Conservation (phyloP, 345 rosid genomes). For the Cardiospermum halicacabum region DNA sequence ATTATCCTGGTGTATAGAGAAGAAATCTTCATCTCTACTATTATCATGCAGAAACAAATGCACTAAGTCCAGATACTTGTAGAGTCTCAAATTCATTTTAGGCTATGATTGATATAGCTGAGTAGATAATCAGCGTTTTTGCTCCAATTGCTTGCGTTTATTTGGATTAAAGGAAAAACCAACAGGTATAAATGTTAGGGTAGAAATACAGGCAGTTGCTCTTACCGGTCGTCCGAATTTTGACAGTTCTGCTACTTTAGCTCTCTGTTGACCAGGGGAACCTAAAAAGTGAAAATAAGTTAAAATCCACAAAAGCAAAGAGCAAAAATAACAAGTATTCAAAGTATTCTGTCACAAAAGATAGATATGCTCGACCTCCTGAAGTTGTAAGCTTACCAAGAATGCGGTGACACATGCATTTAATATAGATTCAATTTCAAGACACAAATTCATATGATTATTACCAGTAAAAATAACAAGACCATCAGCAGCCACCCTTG, state of each 20-base stretch:
- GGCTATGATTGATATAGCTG: too few species aligned
- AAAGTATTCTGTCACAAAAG: background rate
- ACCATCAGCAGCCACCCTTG: constrained; percentile 82
- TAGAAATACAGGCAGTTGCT: constrained; percentile 8
- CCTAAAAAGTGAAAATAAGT: constrained; percentile 35
- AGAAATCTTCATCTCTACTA: too few species aligned
- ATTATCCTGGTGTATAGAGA: too few species aligned
- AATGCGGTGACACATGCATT: background rate
- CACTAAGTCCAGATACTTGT: too few species aligned
- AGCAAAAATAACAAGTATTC: background rate
- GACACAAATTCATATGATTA: background rate
- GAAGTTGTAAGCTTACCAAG: background rate
- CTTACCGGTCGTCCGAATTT: constrained; percentile 94
- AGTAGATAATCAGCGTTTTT: too few species aligned
- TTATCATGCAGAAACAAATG: too few species aligned
- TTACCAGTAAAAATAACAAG: constrained; percentile 76
- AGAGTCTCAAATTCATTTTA: too few species aligned
- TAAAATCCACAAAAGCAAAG: background rate
- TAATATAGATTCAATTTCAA: background rate
- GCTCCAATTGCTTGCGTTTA: too few species aligned
- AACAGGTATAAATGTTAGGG: background rate
- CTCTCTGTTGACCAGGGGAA: constrained; percentile 74
- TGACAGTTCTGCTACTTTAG: constrained; percentile 76
- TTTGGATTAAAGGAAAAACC: background rate
- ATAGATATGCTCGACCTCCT: background rate